Conservation (phyloP, 75 land plant species). For the Cryptomeria japonica region DNA sequence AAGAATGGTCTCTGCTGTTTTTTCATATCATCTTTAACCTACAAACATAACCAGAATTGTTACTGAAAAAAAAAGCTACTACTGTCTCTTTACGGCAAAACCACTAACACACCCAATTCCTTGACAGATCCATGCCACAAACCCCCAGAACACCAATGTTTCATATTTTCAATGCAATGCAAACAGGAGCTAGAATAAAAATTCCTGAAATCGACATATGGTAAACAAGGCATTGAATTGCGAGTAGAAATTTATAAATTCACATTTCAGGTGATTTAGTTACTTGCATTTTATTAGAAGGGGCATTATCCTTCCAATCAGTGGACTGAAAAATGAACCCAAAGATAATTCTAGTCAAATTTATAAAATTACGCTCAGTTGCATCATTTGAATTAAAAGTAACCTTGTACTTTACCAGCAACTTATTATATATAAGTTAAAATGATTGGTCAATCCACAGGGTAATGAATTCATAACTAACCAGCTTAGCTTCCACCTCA, state of each 20-base stretch:
- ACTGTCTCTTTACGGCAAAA: background rate
- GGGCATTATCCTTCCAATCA: background rate
- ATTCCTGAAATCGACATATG: background rate
- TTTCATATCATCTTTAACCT: constrained; percentile 49
- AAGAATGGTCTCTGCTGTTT: constrained; percentile 54
- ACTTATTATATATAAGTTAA: background rate
- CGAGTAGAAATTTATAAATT: background rate
- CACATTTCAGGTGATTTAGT: background rate
- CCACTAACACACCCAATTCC: background rate
- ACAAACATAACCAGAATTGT: background rate
- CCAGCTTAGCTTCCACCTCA: constrained; percentile 93
- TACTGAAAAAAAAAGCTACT: background rate
- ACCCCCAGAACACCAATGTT: background rate
- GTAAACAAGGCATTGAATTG: background rate
- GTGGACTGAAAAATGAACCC: constrained; percentile 6
- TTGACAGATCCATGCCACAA: background rate
- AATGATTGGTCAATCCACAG: background rate
- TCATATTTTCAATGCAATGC: background rate
- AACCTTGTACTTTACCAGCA: background rate
- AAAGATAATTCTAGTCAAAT: background rate
- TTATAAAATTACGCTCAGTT: background rate
- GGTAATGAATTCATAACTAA: constrained; percentile 19
- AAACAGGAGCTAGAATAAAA: background rate
- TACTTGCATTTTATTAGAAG: background rate
- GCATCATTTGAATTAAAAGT: background rate